Base-by-base conservation (phyloP, 140 eudicot genomes). In the Cichorium intybus region DNA sequence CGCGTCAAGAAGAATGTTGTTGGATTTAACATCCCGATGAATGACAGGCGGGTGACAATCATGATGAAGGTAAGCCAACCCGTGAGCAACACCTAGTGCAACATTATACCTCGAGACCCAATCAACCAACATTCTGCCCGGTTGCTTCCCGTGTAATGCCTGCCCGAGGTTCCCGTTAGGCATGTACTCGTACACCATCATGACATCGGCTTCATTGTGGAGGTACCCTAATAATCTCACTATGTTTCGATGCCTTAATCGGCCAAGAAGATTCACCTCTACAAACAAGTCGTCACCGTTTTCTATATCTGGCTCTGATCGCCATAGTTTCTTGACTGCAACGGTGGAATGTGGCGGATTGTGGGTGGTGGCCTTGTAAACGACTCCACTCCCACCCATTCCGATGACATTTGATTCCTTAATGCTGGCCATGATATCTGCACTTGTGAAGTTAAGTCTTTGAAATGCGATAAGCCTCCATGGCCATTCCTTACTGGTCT, bases 101-200 rank as follows among this genome's bases (percentile, higher is more conserved):
- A 85, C 73, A 7, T 81, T 81, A 62, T 85, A 85, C 75, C 93
- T 75, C 7, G 88, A 81, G 15, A 85, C 93, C 93, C 93, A 85
- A 57, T 85, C 93, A 2, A 85, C 87, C 69, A 85, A 50, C 81
- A 73, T 76, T 66, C 73, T 81, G 12, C 79, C 79, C 0, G 63
- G 66, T 20, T 81, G 68, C 46, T 81, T 79, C 24, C 88, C 88
- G 33, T 85, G 93, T 54, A 85, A 70, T 8, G 88, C 88, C 66
- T 79, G 76, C 3, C 85, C 83, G 3, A 85, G 80, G 57, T 81
- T 85, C 31, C 93, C 93, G 24, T 85, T 81, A 5, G 87, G 87
- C 92, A 85, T 85, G 57, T 78, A 85, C 81, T 85, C 87, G 7
- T 79, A 81, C 12, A 85, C 76, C 93, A 85, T 81, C 88, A 85